phyloP scores from a whole-genome alignment of 2,329 filamentous ascomycete genomes.

The Elsinoe ampelina region DNA sequence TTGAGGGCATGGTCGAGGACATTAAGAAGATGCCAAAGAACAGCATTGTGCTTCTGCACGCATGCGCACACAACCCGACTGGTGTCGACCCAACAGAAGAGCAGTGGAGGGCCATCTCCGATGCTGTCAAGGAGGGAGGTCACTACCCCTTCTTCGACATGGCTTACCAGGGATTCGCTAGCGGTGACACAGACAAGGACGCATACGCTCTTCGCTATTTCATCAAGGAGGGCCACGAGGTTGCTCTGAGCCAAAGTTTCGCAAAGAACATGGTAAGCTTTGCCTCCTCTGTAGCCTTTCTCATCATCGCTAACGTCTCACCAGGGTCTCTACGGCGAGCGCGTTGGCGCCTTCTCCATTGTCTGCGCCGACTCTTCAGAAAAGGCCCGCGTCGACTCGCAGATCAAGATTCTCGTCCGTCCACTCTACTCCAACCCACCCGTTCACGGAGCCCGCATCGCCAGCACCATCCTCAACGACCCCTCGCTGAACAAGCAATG shows the following conservation, averaged over 20 bases:
- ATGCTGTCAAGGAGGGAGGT: slow-evolving; percentile 71
- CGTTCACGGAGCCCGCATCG: slow-evolving; percentile 90
- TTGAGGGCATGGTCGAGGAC: slow-evolving; percentile 83
- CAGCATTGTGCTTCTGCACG: slow-evolving; percentile 88
- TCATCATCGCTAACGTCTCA: not conserved
- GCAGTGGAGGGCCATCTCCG: slow-evolving; percentile 87
- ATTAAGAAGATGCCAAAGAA: slow-evolving; percentile 79
- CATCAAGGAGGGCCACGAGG: slow-evolving; percentile 80
- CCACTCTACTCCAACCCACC: slow-evolving; percentile 98
- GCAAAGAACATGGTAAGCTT: slow-evolving; percentile 91
- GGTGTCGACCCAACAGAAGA: slow-evolving; percentile 85
- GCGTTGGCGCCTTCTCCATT: slow-evolving; percentile 92
- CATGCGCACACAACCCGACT: slow-evolving; percentile 96
- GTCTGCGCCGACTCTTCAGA: slow-evolving; percentile 77
- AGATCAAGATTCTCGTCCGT: slow-evolving; percentile 96
- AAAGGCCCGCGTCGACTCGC: slow-evolving; percentile 91
- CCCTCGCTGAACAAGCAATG: slow-evolving; percentile 81
- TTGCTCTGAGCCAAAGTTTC: slow-evolving; percentile 85
- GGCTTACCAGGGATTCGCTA: slow-evolving; percentile 98
- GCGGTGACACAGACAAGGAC: slow-evolving; percentile 82
- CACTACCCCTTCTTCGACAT: slow-evolving; percentile 99
- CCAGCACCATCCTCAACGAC: slow-evolving; percentile 83
- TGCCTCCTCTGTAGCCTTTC: not conserved
- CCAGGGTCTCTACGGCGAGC: slow-evolving; percentile 93
- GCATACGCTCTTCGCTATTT: slow-evolving; percentile 92